Evolutionary conservation across 108 stramenopile genomes (phyloP).

Genomic region (Cyclotella choctawhatcheeana): DNA sequence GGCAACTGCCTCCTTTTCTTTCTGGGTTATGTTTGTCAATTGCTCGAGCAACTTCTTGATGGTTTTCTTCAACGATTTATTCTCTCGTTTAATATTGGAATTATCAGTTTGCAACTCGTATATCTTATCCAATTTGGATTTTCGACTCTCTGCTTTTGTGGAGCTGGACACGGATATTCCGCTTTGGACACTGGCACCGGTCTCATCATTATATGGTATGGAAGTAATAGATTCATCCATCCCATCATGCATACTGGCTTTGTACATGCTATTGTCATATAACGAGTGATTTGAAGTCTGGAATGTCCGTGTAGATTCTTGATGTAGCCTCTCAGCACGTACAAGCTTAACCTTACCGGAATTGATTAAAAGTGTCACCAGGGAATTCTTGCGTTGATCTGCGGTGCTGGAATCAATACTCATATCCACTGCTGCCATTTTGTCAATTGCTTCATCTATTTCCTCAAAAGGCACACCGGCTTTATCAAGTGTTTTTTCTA

Average conservation of each 20-base stretch:
- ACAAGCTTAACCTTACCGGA: conserved; percentile 41
- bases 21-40: conserved; percentile 13
- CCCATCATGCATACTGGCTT: not conserved
- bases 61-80: conserved; percentile 46
- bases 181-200: conserved; percentile 27
- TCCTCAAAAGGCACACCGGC: conserved; percentile 34
- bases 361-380: conserved; percentile 40
- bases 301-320: not conserved
- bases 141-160: conserved; percentile 17
- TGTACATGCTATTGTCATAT: no score
- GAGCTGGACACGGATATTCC: not conserved
- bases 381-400: conserved; percentile 17
- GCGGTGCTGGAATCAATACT: not conserved
- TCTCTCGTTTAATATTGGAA: conserved; percentile 26
- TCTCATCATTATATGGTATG: conserved; percentile 6
- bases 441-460: conserved; percentile 3
- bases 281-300: not conserved
- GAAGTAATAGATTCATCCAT: conserved; percentile 4
- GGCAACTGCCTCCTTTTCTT: conserved; percentile 10
- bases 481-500: conserved; percentile 21
- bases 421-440: not conserved
- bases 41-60: conserved; percentile 43
- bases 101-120: conserved; percentile 39
- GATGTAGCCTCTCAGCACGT: conserved; percentile 7
- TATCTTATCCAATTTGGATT: conserved; percentile 44